These are phyloP conservation scores for Syzygium malaccense DNA, from an alignment of 441 rosid species.

Conservation along the genomic window DNA sequence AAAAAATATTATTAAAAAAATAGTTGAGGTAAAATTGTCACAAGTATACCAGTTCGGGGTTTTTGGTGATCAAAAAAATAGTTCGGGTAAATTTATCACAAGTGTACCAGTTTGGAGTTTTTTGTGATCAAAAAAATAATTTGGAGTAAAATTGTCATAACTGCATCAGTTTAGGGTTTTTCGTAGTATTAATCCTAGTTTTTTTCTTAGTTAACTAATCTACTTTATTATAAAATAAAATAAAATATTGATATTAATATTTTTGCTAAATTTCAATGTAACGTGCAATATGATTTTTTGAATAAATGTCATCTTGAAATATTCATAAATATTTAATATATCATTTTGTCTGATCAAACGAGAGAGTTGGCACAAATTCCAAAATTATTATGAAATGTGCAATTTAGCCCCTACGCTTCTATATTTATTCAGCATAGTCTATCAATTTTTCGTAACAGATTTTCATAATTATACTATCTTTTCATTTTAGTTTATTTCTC, in stretches of 20 bases:
- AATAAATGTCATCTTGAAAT: too few relatives aligned
- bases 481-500: neutral
- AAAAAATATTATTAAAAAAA: too few relatives aligned
- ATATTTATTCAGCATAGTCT: accelerated
- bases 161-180: too few relatives aligned
- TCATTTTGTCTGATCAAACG: neutral
- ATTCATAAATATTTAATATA: neutral
- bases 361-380: neutral
- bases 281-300: neutral
- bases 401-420: accelerated
- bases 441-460: too few relatives aligned
- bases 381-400: neutral
- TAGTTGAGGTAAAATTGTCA: too few relatives aligned
- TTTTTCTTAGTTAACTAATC: neutral
- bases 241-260: neutral
- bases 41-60: too few relatives aligned
- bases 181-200: too few relatives aligned
- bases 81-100: too few relatives aligned
- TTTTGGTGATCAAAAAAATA: too few relatives aligned
- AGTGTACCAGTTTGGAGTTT: too few relatives aligned
- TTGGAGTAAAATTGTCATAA: too few relatives aligned
- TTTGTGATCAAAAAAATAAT: too few relatives aligned
- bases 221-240: neutral
- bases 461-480: neutral
- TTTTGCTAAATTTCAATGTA: neutral